Evolutionary conservation across 2,329 filamentous ascomycete species (phyloP).

Genomic region (Harringtonia aguacate): DNA sequence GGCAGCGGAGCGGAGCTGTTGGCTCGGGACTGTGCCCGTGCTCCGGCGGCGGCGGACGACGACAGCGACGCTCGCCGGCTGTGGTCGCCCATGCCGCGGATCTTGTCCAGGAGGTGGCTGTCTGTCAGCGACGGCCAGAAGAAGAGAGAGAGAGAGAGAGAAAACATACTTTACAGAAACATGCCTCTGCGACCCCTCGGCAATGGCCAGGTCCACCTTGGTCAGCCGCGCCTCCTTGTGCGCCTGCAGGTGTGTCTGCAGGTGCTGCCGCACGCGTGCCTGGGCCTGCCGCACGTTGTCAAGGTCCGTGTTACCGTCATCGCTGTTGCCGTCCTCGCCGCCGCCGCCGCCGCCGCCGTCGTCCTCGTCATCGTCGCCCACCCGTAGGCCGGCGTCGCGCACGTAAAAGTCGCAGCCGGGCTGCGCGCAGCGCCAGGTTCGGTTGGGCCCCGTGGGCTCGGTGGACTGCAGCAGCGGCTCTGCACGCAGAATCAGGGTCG

Average conservation of each 20-base stretch:
- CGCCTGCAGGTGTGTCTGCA: slow-evolving; percentile 48
- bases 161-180: slow-evolving; percentile 44
- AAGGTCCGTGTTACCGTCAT: neutral
- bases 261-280: slow-evolving; percentile 48
- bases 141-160: slow-evolving; percentile 17
- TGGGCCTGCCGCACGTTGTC: slow-evolving; percentile 39
- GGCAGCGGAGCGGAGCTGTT: neutral
- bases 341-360: slow-evolving; percentile 1
- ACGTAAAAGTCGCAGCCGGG: slow-evolving; percentile 55
- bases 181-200: slow-evolving; percentile 43
- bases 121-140: slow-evolving; percentile 3
- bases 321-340: neutral
- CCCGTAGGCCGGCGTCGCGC: slow-evolving; percentile 22
- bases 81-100: slow-evolving; percentile 34
- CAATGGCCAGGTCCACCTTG: slow-evolving; percentile 40
- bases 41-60: neutral
- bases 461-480: slow-evolving; percentile 36
- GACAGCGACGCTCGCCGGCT: slow-evolving; percentile 4
- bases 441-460: slow-evolving; percentile 42
- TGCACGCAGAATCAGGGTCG: slow-evolving; percentile 31
- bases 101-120: slow-evolving; percentile 46
- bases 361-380: slow-evolving; percentile 11
- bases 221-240: slow-evolving; percentile 20
- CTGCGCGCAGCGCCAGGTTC: slow-evolving; percentile 56
- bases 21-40: too few species aligned